Conservation (phyloP, 176 grass and related monocot genomes). For the Bolboschoenus planiculmis region DNA sequence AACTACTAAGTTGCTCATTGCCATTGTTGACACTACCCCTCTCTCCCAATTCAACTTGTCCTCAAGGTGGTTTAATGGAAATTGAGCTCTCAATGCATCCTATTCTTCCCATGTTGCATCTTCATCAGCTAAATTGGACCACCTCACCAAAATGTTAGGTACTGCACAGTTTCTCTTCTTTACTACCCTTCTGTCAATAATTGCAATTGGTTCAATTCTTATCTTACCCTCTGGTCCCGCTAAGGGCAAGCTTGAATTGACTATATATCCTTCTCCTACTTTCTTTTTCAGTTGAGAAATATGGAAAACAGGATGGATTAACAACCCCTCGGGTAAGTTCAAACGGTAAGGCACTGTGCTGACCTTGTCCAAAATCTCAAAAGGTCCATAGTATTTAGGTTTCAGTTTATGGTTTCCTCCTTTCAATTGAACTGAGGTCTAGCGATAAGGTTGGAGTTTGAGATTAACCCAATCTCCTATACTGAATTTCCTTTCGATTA, state of each 20-base stretch:
- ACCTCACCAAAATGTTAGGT: neutral
- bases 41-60: too few relatives aligned
- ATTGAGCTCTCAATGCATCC: neutral
- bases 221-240: neutral
- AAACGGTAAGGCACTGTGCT: too few relatives aligned
- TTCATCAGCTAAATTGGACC: neutral
- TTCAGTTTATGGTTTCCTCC: neutral
- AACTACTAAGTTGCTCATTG: too few relatives aligned
- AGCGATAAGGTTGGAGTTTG: neutral
- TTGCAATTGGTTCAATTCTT: neutral
- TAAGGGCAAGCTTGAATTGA: too few relatives aligned
- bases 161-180: neutral
- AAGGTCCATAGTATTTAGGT: neutral
- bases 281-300: too few relatives aligned
- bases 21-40: too few relatives aligned
- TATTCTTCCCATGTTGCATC: neutral
- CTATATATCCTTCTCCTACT: too few relatives aligned
- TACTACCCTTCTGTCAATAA: neutral
- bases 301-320: too few relatives aligned
- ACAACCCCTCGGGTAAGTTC: too few relatives aligned
- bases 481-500: neutral
- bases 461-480: neutral
- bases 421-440: neutral
- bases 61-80: neutral
- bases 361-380: neutral